phyloP scores from a whole-genome alignment of 768 basidiomycete species.

The Mycena vitilis region DNA sequence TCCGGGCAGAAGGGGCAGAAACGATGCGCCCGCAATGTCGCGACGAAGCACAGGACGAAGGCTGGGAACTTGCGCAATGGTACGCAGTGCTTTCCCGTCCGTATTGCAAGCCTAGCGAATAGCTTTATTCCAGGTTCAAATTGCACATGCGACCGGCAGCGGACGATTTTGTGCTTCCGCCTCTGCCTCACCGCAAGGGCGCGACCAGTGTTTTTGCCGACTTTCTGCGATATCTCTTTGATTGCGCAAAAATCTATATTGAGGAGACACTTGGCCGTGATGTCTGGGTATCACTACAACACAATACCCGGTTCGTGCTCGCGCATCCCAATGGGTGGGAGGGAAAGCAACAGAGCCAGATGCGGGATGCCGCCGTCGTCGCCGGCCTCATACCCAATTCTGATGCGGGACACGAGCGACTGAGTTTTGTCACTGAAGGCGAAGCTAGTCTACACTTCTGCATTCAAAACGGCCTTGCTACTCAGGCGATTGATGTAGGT shows the following conservation, averaged over 20 bases:
- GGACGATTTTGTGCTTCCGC: constrained; percentile 44
- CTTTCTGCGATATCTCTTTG: constrained; percentile 57
- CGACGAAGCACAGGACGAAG: constrained; percentile 21
- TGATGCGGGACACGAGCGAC: constrained; percentile 49
- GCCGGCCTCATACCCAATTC: constrained; percentile 57
- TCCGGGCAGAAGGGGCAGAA: constrained; percentile 33
- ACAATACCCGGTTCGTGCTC: constrained; percentile 58
- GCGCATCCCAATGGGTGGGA: constrained; percentile 71
- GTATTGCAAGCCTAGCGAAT: background rate
- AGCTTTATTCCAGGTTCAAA: constrained; percentile 50
- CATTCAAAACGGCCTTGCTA: constrained; percentile 52
- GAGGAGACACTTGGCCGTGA: constrained; percentile 53
- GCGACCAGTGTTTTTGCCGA: constrained; percentile 58
- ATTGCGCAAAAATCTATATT: constrained; percentile 55
- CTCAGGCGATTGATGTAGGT: constrained; percentile 42
- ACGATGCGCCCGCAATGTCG: constrained; percentile 10
- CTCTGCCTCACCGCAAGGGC: constrained; percentile 56
- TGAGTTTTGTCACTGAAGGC: constrained; percentile 66
- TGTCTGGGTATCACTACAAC: constrained; percentile 55
- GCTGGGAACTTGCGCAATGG: constrained; percentile 26
- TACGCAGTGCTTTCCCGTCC: background rate
- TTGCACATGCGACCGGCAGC: constrained; percentile 53
- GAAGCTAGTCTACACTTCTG: constrained; percentile 68
- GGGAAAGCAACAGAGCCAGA: constrained; percentile 60
- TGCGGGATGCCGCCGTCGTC: constrained; percentile 58